Evolutionary conservation across 1,284 basidiomycete genomes (phyloP).

Genomic region (Hemileccinum hortonii): DNA sequence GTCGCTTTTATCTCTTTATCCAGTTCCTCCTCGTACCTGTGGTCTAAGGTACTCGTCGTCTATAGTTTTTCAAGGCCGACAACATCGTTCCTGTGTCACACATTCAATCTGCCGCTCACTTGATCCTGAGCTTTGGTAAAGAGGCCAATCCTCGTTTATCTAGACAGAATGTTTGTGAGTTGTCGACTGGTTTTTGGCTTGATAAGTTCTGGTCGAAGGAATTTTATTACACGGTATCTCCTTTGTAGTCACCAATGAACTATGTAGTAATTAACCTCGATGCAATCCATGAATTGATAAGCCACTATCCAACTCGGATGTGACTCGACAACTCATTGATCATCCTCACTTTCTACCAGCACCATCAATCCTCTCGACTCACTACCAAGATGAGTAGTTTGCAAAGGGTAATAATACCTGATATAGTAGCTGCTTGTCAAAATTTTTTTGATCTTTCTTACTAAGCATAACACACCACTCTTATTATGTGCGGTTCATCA

Average conservation of each 20-base stretch:
- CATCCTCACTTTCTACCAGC: no score
- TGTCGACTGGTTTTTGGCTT: slow-evolving; percentile 4
- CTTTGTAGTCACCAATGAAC: background rate
- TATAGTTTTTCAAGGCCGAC: no score
- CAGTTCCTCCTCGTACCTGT: no score
- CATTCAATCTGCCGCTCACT: slow-evolving; percentile 2
- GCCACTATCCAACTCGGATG: background rate
- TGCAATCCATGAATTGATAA: background rate
- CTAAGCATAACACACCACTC: slow-evolving; percentile 1
- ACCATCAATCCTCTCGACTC: no score
- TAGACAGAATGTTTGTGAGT: slow-evolving; percentile 1
- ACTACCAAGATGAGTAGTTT: no score
- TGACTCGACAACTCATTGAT: background rate
- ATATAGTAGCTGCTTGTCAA: no score
- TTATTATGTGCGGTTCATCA: background rate
- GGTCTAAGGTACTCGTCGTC: no score
- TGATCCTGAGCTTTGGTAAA: slow-evolving; percentile 5
- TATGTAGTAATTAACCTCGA: background rate
- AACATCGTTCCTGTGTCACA: slow-evolving; percentile 7
- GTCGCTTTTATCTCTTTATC: no score
- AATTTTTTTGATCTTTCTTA: background rate
- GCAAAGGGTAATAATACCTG: no score
- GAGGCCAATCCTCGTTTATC: slow-evolving; percentile 2
- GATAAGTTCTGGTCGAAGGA: slow-evolving; percentile 8
- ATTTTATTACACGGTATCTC: background rate